These are phyloP conservation scores for Colletotrichum phormii DNA, from an alignment of 2,329 filamentous ascomycete species.

Conservation along the genomic window DNA sequence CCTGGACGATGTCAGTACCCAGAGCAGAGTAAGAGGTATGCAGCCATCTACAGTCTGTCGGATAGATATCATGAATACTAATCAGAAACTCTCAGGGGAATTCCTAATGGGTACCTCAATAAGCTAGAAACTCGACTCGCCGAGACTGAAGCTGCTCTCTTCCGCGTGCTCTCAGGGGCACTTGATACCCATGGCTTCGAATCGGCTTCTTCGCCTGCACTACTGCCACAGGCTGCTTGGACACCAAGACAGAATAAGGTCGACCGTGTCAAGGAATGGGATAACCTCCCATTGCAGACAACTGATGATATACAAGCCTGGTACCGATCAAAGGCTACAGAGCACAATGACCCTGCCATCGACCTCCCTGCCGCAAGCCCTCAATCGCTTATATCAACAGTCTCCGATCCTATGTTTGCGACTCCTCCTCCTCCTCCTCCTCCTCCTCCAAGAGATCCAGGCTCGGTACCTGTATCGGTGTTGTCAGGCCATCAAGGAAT, in stretches of 20 bases:
- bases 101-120: constrained; percentile 53
- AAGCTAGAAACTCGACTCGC: constrained; percentile 51
- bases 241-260: constrained; percentile 41
- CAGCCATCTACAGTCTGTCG: not conserved
- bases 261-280: constrained; percentile 45
- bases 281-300: constrained; percentile 39
- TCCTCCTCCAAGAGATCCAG: not conserved
- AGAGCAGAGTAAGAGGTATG: constrained; percentile 48
- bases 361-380: constrained; percentile 11
- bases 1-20: constrained; percentile 47
- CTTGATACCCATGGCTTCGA: not conserved
- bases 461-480: not conserved
- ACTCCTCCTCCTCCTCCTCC: not conserved
- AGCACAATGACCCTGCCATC: not conserved
- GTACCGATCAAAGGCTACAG: constrained; percentile 35
- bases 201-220: not conserved
- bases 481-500: not conserved
- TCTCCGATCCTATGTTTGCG: not conserved
- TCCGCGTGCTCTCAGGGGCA: constrained; percentile 37
- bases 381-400: constrained; percentile 1
- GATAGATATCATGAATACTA: constrained; percentile 4
- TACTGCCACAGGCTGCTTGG: constrained; percentile 12
- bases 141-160: constrained; percentile 46
- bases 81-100: constrained; percentile 40
- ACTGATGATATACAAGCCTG: constrained; percentile 39